Base-by-base conservation (phyloP, 306 rosid genomes). In the Oxytropis ochrocephala region DNA sequence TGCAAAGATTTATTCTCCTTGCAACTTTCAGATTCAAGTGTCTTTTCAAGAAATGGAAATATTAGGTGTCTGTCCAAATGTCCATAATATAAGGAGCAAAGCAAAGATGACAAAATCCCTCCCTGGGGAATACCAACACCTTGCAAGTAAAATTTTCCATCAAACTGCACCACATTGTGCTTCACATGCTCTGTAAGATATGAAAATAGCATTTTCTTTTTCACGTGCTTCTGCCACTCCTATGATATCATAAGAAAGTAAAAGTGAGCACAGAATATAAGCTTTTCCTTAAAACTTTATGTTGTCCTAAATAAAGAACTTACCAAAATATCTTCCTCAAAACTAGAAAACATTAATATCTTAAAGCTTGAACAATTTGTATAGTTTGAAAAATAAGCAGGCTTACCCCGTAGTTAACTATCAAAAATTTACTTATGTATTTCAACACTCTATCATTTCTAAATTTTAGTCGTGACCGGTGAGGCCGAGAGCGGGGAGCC, bases 71-170 rank as follows among this genome's bases (percentile, higher is more conserved):
- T 83, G 58, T 93, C 97, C 80, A 93, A 76, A 76, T 90, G 90
- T 46, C 96, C 96, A 29, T 80, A 84, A 81, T 88, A 84, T 5
- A 88, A 80, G 54, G 92, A 88, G 83, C 97, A 93, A 67, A 93
- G 98, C 79, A 93, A 75, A 64, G 97, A 55, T 2, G 98, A 93
- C 63, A 87, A 70, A 82, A 94, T 58, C 53, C 98, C 95, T 86
- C 98, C 97, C 81, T 90, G 98, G 64, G 96, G 81, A 85, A 94
- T 90, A 52, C 98, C 96, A 36, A 87, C 81, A 58, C 76, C 79
- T 88, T 86, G 97, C 84, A 88, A 56, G 83, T 82, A 93, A 67
- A 90, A 86, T 47, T 79, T 90, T 52, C 85, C 84, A 78, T 85
- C 85, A 30, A 93, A 85, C 56, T 54, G 89, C 78, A 93, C 60